Evolutionary conservation across 2,329 filamentous ascomycete genomes (phyloP), one percentile per base, ranked within the genome.

Genomic region (Gnomoniopsis smithogilvyi): DNA sequence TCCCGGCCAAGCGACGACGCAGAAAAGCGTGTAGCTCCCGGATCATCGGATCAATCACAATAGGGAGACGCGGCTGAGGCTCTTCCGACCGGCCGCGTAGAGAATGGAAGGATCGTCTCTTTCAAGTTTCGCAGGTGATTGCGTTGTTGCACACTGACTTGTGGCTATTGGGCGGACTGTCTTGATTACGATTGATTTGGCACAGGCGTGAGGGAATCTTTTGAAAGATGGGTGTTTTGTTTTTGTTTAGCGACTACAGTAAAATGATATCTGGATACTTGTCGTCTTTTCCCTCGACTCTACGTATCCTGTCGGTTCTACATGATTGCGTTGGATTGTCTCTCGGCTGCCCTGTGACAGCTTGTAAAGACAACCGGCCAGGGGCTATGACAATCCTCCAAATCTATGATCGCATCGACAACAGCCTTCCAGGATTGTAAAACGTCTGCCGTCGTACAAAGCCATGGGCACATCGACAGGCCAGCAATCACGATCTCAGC

Each of bases 21-120:
- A 17, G 60, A 62, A 53, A 62, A 62, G 60, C 33, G 46, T 46
- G 49, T 3, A 43, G 50, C n/a, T 7, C 51, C 58, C 14, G 57
- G 50, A 21, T 62, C 60, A 1, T 62, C 60, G n/a, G 59, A 61
- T 17, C 36, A 48, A 26, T 52, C 52, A 17, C 49, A 59, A 60
- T 56, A 53, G 46, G 22, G 15, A 57, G n/a, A 36, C 30, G 24
- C 19, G 3, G 10, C 17, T 46, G 22, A 34, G 15, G 15, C 24
- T n/a, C 15, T 24, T 51, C 36, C 30, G 15, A 22, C 48, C 22
- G 14, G 47, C 24, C 17, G 26, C 52, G 30, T 48, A 19, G 30
- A 24, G n/a, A 17, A 47, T 22, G 51, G 51, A 54, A 24, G 30
- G 19, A 17, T 36, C 3, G 34, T 34, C 48, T 26, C 22, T 1